These are phyloP conservation scores for Nicotiana sylvestris DNA, from an alignment of 257 asterid genomes.

Conservation along the genomic window DNA sequence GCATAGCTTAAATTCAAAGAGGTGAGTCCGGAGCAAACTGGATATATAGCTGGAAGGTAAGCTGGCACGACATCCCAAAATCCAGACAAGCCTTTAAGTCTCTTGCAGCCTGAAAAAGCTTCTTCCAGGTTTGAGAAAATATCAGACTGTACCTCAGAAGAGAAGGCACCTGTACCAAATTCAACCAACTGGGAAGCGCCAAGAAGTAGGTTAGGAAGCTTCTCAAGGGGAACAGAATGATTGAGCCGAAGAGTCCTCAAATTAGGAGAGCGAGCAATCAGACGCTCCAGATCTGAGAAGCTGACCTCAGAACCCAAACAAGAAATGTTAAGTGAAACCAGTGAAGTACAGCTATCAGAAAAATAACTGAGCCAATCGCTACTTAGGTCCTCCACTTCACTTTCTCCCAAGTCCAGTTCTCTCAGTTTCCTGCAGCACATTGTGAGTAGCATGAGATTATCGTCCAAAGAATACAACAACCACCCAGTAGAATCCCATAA, in stretches of 20 bases:
- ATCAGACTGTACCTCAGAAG: slow-evolving; percentile 32
- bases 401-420: slow-evolving; percentile 46
- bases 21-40: slow-evolving; percentile 45
- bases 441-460: neutral
- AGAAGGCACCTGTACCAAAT: slow-evolving; percentile 35
- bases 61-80: slow-evolving; percentile 55
- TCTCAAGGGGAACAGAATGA: slow-evolving; percentile 45
- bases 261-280: slow-evolving; percentile 35
- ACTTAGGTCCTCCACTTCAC: slow-evolving; percentile 47
- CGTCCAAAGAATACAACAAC: no score
- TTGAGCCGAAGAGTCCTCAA: slow-evolving; percentile 40
- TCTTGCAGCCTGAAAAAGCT: slow-evolving; percentile 45
- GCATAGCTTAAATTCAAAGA: slow-evolving; percentile 48
- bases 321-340: slow-evolving; percentile 41
- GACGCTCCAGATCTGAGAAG: slow-evolving; percentile 37
- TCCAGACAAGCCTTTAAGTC: slow-evolving; percentile 44
- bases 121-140: slow-evolving; percentile 38
- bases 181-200: slow-evolving; percentile 41
- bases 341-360: slow-evolving; percentile 37
- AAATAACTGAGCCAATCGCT: slow-evolving; percentile 49
- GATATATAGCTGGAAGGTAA: slow-evolving; percentile 56
- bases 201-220: slow-evolving; percentile 34
- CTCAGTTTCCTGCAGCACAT: slow-evolving; percentile 32
- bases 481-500: no score
- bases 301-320: slow-evolving; percentile 39